Evolutionary conservation across 495 filamentous ascomycete species (phyloP).

Genomic region (Hypoxylon intermedium): DNA sequence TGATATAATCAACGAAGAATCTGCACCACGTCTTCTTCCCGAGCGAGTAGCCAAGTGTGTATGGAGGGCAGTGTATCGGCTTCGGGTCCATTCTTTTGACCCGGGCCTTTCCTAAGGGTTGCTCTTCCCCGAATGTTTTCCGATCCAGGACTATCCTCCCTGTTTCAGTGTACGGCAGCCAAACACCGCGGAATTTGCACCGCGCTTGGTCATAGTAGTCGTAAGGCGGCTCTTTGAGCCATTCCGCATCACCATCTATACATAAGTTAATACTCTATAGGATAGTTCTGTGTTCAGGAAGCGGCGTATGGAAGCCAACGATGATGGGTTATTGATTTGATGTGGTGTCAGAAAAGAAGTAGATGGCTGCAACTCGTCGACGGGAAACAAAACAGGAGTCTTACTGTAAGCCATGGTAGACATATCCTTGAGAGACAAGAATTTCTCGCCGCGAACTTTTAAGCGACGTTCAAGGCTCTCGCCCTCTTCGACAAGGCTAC

Average conservation of each 20-base stretch:
- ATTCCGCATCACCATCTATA: slow-evolving; percentile 34
- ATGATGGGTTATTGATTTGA: too few species aligned
- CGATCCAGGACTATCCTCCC: slow-evolving; percentile 38
- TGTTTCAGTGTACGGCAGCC: slow-evolving; percentile 39
- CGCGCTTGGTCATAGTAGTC: slow-evolving; percentile 30
- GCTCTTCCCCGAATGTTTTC: slow-evolving; percentile 43
- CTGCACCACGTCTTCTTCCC: slow-evolving; percentile 83
- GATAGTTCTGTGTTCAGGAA: too few species aligned
- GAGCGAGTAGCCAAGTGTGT: slow-evolving; percentile 82
- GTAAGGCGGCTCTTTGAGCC: slow-evolving; percentile 37
- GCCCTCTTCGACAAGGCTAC: slow-evolving; percentile 26
- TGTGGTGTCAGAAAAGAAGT: too few species aligned
- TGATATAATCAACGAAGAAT: slow-evolving; percentile 75
- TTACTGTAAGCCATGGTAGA: slow-evolving; percentile 36
- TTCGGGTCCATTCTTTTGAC: slow-evolving; percentile 50
- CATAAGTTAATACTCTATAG: slow-evolving; percentile 1
- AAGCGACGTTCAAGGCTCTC: slow-evolving; percentile 31
- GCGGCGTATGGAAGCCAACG: too few species aligned
- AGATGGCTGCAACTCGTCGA: too few species aligned
- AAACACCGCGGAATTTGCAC: slow-evolving; percentile 36
- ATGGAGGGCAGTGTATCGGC: slow-evolving; percentile 52
- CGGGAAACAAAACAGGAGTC: neutral
- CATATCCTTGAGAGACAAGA: slow-evolving; percentile 26
- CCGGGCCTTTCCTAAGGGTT: slow-evolving; percentile 49
- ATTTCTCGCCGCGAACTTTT: slow-evolving; percentile 29